These are phyloP conservation scores for Penicillium lividum DNA, from an alignment of 495 filamentous ascomycete genomes.

Conservation along the genomic window DNA sequence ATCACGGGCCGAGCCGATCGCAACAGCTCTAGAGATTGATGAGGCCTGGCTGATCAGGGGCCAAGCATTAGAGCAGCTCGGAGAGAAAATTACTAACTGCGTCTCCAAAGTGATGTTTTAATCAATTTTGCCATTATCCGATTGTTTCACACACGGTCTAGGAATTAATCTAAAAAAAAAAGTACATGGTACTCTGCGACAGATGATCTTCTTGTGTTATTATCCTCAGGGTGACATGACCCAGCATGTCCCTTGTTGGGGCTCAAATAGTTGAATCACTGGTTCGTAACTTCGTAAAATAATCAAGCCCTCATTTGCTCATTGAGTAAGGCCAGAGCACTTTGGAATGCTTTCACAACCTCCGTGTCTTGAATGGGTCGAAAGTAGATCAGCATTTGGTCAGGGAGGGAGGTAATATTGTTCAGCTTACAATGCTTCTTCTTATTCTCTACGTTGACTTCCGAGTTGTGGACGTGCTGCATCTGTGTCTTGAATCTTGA, in stretches of 20 bases:
- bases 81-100: not conserved
- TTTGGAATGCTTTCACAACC: conserved; percentile 81
- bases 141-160: not conserved
- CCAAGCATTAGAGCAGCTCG: not conserved
- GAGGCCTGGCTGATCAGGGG: too few relatives aligned
- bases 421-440: conserved; percentile 66
- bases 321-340: conserved; percentile 67
- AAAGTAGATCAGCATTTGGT: conserved; percentile 2
- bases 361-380: conserved; percentile 56
- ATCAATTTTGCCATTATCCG: not conserved
- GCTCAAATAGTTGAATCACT: not conserved
- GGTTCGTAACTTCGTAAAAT: not conserved
- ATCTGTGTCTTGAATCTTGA: conserved; percentile 72
- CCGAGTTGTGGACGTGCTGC: conserved; percentile 68
- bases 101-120: not conserved
- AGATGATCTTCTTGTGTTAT: not conserved
- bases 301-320: conserved; percentile 30
- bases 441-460: conserved; percentile 67
- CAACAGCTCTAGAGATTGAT: not conserved
- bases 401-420: not conserved
- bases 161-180: not conserved
- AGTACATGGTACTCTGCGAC: not conserved
- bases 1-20: conserved; percentile 60
- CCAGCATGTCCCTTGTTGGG: not conserved
- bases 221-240: not conserved